phyloP scores from a whole-genome alignment of 1,284 basidiomycete genomes.

The Ceratobasidium papillatum region DNA sequence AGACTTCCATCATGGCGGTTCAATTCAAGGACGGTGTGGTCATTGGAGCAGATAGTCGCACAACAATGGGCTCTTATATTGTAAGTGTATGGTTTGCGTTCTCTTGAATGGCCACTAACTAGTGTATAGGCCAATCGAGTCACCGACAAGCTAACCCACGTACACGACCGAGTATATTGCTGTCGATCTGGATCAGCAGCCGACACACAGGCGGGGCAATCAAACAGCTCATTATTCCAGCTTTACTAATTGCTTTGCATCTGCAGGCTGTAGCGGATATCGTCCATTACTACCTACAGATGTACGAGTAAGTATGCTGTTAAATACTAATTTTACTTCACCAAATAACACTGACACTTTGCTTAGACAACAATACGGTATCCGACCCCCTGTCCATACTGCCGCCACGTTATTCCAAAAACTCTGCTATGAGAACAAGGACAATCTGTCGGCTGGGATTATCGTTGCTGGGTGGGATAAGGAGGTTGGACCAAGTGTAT shows the following conservation, averaged over 20 bases:
- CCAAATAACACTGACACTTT: not conserved
- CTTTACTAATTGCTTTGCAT: not conserved
- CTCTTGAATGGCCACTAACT: not conserved
- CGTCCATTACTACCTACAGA: conserved; percentile 87
- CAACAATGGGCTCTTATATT: conserved; percentile 96
- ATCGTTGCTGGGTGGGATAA: conserved; percentile 99
- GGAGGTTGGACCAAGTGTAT: conserved; percentile 91
- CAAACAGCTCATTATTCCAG: not conserved
- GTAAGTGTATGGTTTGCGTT: conserved; percentile 58
- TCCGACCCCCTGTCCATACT: conserved; percentile 79
- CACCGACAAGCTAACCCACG: conserved; percentile 96
- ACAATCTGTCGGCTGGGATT: conserved; percentile 88
- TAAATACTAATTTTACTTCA: not conserved
- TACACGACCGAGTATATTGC: conserved; percentile 98
- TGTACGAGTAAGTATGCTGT: conserved; percentile 67
- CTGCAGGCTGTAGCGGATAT: conserved; percentile 88
- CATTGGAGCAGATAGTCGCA: conserved; percentile 96
- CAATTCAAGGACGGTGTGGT: conserved; percentile 95
- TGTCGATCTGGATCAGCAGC: conserved; percentile 98
- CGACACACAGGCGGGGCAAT: conserved; percentile 74
- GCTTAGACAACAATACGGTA: conserved; percentile 70
- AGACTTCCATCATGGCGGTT: conserved; percentile 99
- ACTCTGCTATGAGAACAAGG: conserved; percentile 96
- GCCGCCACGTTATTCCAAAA: conserved; percentile 89
- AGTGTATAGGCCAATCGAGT: conserved; percentile 88